Evolutionary conservation across 768 basidiomycete genomes (phyloP).

Genomic region (Boletus reticuloceps): DNA sequence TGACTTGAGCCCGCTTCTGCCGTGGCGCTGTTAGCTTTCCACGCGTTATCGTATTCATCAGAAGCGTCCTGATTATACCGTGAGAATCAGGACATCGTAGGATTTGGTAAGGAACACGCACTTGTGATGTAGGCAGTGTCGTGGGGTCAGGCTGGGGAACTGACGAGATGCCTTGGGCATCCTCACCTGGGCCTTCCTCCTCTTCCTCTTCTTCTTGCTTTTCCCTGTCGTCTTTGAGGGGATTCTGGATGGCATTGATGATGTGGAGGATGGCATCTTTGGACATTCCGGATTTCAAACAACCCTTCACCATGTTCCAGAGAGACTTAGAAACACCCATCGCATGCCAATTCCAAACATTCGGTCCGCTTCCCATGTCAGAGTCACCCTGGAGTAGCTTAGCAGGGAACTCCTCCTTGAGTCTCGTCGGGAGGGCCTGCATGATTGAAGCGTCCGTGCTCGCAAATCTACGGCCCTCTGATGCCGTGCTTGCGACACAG

Average conservation of each 20-base stretch:
- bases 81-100: constrained; percentile 5
- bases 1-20: constrained; percentile 31
- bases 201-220: constrained; percentile 34
- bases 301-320: constrained; percentile 71
- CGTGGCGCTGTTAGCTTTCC: constrained; percentile 56
- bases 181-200: constrained; percentile 34
- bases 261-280: constrained; percentile 62
- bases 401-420: constrained; percentile 75
- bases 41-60: constrained; percentile 58
- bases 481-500: constrained; percentile 42
- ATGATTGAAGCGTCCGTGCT: constrained; percentile 73
- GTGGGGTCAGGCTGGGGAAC: constrained; percentile 23
- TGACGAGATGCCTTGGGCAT: constrained; percentile 19
- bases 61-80: constrained; percentile 36
- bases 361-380: constrained; percentile 54
- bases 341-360: constrained; percentile 77
- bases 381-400: constrained; percentile 53
- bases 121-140: constrained; percentile 26
- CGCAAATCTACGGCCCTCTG: constrained; percentile 64
- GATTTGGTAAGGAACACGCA: constrained; percentile 8
- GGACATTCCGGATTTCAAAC: constrained; percentile 54
- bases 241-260: constrained; percentile 54
- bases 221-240: constrained; percentile 34
- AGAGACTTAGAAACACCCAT: constrained; percentile 67
- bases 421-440: constrained; percentile 61